These are phyloP conservation scores for Nicotiana undulata DNA, from an alignment of 257 asterid genomes.

Conservation along the genomic window DNA sequence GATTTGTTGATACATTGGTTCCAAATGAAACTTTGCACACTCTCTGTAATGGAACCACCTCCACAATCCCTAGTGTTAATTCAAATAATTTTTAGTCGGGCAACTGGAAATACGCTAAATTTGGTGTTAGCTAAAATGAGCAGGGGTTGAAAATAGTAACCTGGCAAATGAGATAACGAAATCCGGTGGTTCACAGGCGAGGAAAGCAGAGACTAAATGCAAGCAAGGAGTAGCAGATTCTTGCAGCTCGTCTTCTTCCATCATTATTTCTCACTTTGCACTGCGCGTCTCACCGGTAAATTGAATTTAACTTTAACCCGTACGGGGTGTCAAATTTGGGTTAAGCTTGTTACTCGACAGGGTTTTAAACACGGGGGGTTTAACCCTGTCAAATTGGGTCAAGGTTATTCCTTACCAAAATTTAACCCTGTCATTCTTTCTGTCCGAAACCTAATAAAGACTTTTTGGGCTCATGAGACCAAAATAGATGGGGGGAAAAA, in stretches of 20 bases:
- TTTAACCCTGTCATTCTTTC: too few relatives aligned
- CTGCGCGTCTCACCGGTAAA: background rate
- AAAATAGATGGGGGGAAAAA: too few relatives aligned
- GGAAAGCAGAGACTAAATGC: constrained; percentile 56
- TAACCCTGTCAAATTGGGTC: too few relatives aligned
- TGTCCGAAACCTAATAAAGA: too few relatives aligned
- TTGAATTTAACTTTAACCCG: too few relatives aligned
- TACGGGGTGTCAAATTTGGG: too few relatives aligned
- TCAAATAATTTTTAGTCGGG: background rate
- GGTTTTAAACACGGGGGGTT: too few relatives aligned
- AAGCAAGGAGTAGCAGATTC: constrained; percentile 23
- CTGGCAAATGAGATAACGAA: constrained; percentile 67
- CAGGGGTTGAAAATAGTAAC: constrained; percentile 17
- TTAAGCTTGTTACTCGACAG: too few relatives aligned
- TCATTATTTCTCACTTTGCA: background rate
- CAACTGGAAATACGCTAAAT: background rate
- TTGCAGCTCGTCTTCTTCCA: constrained; percentile 19
- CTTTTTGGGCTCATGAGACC: too few relatives aligned
- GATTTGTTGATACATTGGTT: constrained; percentile 44
- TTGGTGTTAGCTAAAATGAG: background rate
- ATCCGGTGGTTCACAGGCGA: constrained; percentile 68
- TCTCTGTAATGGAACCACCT: constrained; percentile 60
- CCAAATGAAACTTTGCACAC: constrained; percentile 74
- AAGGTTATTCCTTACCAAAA: too few relatives aligned
- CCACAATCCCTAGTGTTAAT: constrained; percentile 46